Base-by-base conservation (phyloP, 768 basidiomycete species). In the Flagelloscypha sp. region DNA sequence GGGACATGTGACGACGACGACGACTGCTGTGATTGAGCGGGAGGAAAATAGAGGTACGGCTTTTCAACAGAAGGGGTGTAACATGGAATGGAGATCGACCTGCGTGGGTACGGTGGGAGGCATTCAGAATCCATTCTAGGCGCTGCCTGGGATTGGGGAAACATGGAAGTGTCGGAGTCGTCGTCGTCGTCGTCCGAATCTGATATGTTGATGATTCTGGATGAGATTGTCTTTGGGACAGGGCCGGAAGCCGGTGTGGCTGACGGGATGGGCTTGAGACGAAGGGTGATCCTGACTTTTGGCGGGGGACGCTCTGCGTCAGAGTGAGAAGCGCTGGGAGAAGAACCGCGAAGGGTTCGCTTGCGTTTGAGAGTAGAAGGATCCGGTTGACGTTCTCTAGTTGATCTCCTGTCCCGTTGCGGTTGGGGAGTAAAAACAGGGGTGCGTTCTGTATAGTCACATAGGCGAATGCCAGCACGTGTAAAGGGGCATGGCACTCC, bases 401-500 rank as follows among this genome's bases (percentile, higher is more conserved):
- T 27, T 33, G 23, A 24, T 15, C 48, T 48, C 42, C 5, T 17
- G 33, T 56, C 50, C 34, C 35, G 10, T 40, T 63, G 49, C 23
- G 47, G 41, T 2, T 49, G 48, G 21, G 35, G 20, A 3, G 33
- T 37, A 25, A 15, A 18, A 35, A 36, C 40, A 36, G 43, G 36
- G 40, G 70, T 69, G 38, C 65, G 61, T 50, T 76, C 72, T 13
- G 61, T 63, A 52, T 82, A 83, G 29, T 84, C 75, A 52, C 72
- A 79, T 3, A 84, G 67, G 24, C 75, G 66, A 33, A 87, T 79
- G n/a, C 82, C 81, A 1, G 72, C 78, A 39, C 75, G 66, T 5
- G 78, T 61, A 52, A 87, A 87, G 4, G 84, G 84, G 56, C 84
- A 86, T 0, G 78, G 74, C 5, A 76, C 70, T 33, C 84, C 84